Percentiles rank a stretch among this genome's conserved stretches.
These are phyloP conservation scores for Corinectria fuckeliana DNA, from an alignment of 2,329 filamentous ascomycete genomes.

Conservation along the genomic window DNA sequence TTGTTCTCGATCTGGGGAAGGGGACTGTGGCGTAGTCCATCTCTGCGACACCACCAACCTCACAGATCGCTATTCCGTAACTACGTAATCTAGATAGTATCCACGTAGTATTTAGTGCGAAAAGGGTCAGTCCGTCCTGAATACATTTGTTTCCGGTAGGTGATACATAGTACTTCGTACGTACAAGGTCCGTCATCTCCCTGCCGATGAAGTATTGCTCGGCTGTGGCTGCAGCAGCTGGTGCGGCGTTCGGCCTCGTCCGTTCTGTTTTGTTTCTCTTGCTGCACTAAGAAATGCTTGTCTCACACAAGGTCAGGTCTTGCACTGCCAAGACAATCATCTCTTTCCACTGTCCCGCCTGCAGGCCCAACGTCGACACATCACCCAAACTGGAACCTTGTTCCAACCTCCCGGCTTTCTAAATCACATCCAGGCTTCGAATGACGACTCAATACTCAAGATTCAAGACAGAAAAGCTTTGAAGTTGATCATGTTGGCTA, in stretches of 20 bases:
- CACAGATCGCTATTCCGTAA: not conserved
- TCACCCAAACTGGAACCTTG: not conserved
- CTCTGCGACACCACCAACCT: not conserved
- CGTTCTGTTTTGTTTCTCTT: not conserved
- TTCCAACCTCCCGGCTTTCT: not conserved
- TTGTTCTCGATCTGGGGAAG: not conserved
- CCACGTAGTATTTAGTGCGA: too few relatives aligned
- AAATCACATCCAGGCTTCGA: too few relatives aligned
- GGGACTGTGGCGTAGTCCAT: not conserved
- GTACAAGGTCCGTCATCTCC: not conserved
- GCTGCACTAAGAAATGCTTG: not conserved
- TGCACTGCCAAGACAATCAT: not conserved
- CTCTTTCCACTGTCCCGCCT: too few relatives aligned
- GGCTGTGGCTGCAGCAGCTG: not conserved
- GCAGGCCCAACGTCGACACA: too few relatives aligned
- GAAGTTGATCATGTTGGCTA: not conserved
- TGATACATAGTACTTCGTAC: too few relatives aligned
- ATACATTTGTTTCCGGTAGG: too few relatives aligned
- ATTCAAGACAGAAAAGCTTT: not conserved
- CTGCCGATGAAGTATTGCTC: not conserved
- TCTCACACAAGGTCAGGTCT: not conserved
- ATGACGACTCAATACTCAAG: not conserved
- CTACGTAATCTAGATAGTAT: too few relatives aligned
- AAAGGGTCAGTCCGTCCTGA: too few relatives aligned
- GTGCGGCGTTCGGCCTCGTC: not conserved